A percentile compares a stretch with the other conserved stretches of the same genome.
phyloP scores from a whole-genome alignment of 345 rosid species.

The Pseudoturritis turrita region DNA sequence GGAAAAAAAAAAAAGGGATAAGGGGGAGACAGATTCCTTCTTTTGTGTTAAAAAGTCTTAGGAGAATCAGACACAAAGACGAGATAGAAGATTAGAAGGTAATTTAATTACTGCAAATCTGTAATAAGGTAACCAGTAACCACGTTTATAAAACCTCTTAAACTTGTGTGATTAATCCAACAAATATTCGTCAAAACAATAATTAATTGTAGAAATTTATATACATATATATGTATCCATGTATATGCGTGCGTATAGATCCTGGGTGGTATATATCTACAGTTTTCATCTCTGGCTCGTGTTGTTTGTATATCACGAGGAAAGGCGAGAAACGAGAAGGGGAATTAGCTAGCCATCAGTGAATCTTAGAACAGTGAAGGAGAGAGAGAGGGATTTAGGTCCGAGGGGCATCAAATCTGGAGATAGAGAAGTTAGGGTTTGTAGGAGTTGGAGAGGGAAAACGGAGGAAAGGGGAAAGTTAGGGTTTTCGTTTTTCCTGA shows the following conservation, averaged over 20 bases:
- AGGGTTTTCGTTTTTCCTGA: slow-evolving; percentile 21
- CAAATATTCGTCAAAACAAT: slow-evolving; percentile 6
- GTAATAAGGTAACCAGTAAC: background rate
- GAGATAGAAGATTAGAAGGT: slow-evolving; percentile 9
- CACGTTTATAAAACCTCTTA: background rate
- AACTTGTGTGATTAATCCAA: background rate
- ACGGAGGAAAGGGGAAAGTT: slow-evolving; percentile 25
- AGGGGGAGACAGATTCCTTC: background rate
- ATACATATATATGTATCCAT: background rate
- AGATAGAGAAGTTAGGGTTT: slow-evolving; percentile 21
- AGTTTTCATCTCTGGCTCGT: slow-evolving; percentile 31
- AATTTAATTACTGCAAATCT: background rate
- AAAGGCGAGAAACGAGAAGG: slow-evolving; percentile 10
- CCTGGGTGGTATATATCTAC: slow-evolving; percentile 28
- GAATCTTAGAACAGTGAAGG: slow-evolving; percentile 23
- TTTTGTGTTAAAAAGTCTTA: background rate
- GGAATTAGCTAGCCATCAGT: slow-evolving; percentile 20
- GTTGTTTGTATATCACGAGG: slow-evolving; percentile 30
- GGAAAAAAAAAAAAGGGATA: background rate
- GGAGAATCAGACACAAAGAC: background rate
- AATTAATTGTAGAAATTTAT: background rate
- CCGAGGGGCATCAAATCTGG: slow-evolving; percentile 20
- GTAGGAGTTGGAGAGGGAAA: slow-evolving; percentile 26
- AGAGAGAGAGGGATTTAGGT: background rate
- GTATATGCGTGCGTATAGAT: slow-evolving; percentile 23